Evolutionary conservation across 78 protist genomes (phyloP).

Genomic region (Isochrysis galbana): DNA sequence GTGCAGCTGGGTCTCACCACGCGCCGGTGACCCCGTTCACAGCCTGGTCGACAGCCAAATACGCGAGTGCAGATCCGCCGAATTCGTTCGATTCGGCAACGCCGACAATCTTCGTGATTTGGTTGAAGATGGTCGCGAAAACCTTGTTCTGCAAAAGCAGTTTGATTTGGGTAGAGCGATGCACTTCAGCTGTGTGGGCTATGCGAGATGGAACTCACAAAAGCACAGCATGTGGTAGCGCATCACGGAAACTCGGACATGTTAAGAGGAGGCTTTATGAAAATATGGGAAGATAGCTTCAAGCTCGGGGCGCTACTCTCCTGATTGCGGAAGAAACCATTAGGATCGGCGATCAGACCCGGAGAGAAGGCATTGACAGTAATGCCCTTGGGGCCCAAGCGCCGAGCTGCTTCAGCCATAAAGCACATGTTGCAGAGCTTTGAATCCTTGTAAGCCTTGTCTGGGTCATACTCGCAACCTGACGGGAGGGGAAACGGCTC

Average conservation of each 20-base stretch:
- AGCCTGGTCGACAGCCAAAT: background rate
- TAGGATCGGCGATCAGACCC: background rate
- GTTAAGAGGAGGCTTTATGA: no score
- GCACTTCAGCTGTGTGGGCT: no score
- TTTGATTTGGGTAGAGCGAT: no score
- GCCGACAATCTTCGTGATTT: background rate
- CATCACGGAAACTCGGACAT: no score
- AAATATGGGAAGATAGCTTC: no score
- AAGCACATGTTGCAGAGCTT: conserved; percentile 36
- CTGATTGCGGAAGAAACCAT: conserved; percentile 27
- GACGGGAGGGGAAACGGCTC: no score
- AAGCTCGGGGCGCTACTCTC: no score
- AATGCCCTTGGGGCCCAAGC: background rate
- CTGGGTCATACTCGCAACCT: conserved; percentile 1
- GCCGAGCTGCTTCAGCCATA: conserved; percentile 6
- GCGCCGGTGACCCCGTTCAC: background rate
- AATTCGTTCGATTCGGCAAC: background rate
- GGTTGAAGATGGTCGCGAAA: background rate
- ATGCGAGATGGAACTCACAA: no score
- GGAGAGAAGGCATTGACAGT: background rate
- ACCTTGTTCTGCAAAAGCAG: background rate
- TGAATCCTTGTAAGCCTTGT: conserved; percentile 36
- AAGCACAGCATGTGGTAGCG: no score
- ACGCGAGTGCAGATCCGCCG: background rate
- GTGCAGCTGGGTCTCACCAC: background rate